Evolutionary conservation across 495 filamentous ascomycete genomes (phyloP).

Genomic region (Penicillium steckii): DNA sequence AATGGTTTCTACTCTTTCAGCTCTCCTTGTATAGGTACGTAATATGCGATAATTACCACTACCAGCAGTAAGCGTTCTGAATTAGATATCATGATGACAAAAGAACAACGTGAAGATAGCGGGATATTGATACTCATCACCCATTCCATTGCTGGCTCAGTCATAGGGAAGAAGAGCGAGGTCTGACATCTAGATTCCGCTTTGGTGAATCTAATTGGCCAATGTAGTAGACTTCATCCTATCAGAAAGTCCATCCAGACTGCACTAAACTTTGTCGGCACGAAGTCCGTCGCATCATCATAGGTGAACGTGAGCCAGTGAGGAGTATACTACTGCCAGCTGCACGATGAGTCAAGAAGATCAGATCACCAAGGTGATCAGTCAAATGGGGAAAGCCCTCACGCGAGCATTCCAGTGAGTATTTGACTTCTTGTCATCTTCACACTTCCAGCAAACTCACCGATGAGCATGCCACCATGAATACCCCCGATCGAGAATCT

Average conservation of each 20-base stretch:
- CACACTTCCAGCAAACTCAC: neutral
- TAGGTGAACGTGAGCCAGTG: too few species aligned
- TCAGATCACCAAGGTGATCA: neutral
- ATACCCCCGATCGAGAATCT: slow-evolving; percentile 2
- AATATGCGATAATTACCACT: too few species aligned
- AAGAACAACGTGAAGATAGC: too few species aligned
- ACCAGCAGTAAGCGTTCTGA: too few species aligned
- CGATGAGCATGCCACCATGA: slow-evolving; percentile 4
- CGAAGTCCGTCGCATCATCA: slow-evolving; percentile 2
- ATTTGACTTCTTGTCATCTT: neutral
- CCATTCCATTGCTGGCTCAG: neutral
- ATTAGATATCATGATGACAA: too few species aligned
- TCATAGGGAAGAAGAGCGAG: neutral
- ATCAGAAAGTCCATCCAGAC: neutral
- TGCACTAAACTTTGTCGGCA: slow-evolving; percentile 1
- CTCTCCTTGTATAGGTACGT: too few species aligned
- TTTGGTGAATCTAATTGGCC: neutral
- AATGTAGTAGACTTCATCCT: neutral
- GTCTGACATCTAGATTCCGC: neutral
- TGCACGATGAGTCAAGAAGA: slow-evolving; percentile 7
- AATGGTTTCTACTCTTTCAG: too few species aligned
- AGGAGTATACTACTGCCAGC: too few species aligned
- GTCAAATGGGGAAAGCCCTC: slow-evolving; percentile 1
- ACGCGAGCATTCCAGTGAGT: neutral
- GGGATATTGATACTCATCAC: too few species aligned